A percentile compares a stretch with the other conserved stretches of the same genome.
Conservation (phyloP, 2,329 filamentous ascomycete genomes). For the Colletotrichum liriopes region DNA sequence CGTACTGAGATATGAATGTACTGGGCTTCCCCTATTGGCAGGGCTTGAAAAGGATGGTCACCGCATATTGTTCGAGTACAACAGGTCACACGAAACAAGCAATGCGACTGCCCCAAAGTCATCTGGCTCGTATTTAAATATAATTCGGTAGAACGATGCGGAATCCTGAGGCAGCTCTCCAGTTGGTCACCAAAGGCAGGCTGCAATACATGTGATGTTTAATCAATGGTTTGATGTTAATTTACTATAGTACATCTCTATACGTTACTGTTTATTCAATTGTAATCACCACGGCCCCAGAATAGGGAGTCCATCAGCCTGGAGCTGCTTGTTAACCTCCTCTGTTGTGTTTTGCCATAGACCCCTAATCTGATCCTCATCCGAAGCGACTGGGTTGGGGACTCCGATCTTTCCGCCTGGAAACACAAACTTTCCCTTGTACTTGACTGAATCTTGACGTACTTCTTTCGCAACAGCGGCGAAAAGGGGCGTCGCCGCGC, state of each 20-base stretch:
- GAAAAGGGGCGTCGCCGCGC: constrained; percentile 39
- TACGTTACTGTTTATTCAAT: not conserved
- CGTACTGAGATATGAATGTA: constrained; percentile 4
- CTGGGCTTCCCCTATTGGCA: not conserved
- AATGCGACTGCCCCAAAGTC: no score
- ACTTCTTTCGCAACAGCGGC: constrained; percentile 40
- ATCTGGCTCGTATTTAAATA: no score
- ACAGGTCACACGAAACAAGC: no score
- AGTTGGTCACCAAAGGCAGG: no score
- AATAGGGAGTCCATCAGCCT: not conserved
- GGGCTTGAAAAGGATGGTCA: no score
- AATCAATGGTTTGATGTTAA: no score
- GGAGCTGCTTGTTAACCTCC: constrained; percentile 25
- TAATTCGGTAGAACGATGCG: no score
- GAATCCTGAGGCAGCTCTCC: no score
- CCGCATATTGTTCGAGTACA: no score
- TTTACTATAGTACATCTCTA: no score
- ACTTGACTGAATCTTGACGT: constrained; percentile 18
- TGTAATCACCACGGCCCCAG: constrained; percentile 15
- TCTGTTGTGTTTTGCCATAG: constrained; percentile 41
- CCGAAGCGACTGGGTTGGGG: constrained; percentile 26
- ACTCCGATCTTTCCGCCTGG: constrained; percentile 26
- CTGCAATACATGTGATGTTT: no score
- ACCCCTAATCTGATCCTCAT: constrained; percentile 23
- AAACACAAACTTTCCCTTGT: constrained; percentile 40